phyloP scores from a whole-genome alignment of 1,139 yeast genomes.

The Nakaseomyces glabratus region DNA sequence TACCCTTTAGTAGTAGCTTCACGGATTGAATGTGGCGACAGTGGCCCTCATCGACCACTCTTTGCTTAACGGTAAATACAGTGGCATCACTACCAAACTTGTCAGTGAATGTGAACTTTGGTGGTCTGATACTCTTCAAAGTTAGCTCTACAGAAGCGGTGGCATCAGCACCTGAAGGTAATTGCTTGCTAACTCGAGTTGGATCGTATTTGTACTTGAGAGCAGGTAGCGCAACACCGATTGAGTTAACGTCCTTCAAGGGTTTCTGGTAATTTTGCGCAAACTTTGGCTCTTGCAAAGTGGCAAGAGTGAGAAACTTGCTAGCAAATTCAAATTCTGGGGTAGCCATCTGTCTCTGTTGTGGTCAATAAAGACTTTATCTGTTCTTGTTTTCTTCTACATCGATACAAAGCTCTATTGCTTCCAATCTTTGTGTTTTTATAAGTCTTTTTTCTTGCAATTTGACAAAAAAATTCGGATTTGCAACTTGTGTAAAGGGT shows the following conservation, averaged over 20 bases:
- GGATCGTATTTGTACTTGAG: slow-evolving; percentile 28
- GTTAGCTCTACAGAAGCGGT: slow-evolving; percentile 19
- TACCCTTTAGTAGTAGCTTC: slow-evolving; percentile 40
- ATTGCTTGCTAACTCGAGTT: slow-evolving; percentile 7
- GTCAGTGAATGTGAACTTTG: slow-evolving; percentile 34
- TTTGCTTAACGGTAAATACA: slow-evolving; percentile 34
- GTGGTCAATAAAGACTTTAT: too few relatives aligned
- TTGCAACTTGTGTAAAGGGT: too few relatives aligned
- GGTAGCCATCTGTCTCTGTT: slow-evolving; percentile 9
- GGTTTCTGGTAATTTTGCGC: slow-evolving; percentile 25
- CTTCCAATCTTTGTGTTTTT: too few relatives aligned
- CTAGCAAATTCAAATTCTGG: slow-evolving; percentile 27
- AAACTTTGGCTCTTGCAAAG: slow-evolving; percentile 23
- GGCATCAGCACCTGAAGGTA: neutral
- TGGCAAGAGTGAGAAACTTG: slow-evolving; percentile 28
- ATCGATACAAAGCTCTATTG: too few relatives aligned
- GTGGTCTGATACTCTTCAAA: slow-evolving; percentile 40
- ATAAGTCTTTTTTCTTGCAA: too few relatives aligned
- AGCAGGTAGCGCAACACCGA: slow-evolving; percentile 32
- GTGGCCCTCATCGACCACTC: slow-evolving; percentile 26
- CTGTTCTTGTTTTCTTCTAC: too few relatives aligned
- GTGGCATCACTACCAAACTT: slow-evolving; percentile 29
- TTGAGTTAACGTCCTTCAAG: slow-evolving; percentile 23
- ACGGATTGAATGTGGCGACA: slow-evolving; percentile 29
- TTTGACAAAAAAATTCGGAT: too few relatives aligned